phyloP scores from a whole-genome alignment of 306 rosid genomes.

The Acacia melanoxylon region DNA sequence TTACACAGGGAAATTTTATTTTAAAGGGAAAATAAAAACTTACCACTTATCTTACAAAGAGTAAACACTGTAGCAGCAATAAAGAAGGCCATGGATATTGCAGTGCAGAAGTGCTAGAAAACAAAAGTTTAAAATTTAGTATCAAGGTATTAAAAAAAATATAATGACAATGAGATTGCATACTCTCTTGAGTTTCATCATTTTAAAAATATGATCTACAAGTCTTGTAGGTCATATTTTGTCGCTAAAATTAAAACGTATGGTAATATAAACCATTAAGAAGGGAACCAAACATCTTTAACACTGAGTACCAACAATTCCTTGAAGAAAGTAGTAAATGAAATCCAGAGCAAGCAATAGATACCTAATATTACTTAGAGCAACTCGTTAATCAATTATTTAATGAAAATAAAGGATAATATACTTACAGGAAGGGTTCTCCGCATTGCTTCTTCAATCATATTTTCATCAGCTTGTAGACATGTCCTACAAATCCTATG shows the following conservation, averaged over 20 bases:
- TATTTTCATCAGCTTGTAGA: constrained; percentile 83
- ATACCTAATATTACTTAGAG: background rate
- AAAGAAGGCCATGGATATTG: constrained; percentile 93
- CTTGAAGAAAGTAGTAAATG: background rate
- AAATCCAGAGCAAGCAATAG: constrained; percentile 8
- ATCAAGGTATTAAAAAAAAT: constrained; percentile 3
- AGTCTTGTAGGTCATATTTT: background rate
- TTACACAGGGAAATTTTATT: constrained; percentile 5
- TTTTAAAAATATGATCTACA: background rate
- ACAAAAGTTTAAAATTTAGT: constrained; percentile 35
- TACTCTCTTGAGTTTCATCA: background rate
- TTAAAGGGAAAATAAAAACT: constrained; percentile 36
- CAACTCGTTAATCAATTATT: constrained; percentile 24
- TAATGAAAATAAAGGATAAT: constrained; percentile 30
- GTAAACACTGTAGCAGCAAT: constrained; percentile 81
- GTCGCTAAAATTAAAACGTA: background rate
- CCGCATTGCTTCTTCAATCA: constrained; percentile 89
- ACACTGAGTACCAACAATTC: no score
- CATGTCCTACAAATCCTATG: constrained; percentile 90
- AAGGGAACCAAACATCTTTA: no score
- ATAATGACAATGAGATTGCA: background rate
- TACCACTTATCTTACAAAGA: constrained; percentile 84
- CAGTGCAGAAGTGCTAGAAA: constrained; percentile 94
- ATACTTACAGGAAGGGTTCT: constrained; percentile 91
- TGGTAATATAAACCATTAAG: constrained; percentile 9